These are phyloP conservation scores for Sporisorium graminicola DNA, from an alignment of 1,284 basidiomycete genomes.

Conservation along the genomic window DNA sequence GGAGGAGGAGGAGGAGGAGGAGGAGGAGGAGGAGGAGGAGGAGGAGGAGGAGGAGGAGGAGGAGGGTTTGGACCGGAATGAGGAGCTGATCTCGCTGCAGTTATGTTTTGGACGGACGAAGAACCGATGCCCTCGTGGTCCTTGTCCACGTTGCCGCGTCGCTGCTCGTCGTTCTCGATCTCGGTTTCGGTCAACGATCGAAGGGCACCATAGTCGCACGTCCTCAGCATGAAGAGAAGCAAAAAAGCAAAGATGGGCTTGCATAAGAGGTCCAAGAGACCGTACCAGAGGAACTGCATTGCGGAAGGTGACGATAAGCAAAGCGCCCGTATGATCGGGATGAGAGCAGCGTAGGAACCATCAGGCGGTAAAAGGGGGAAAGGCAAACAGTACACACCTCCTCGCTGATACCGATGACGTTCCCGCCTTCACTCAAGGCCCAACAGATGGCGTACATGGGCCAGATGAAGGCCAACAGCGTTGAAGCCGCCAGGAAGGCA, in stretches of 20 bases:
- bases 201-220: constrained; percentile 43
- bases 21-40: background rate
- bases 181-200: constrained; percentile 28
- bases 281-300: constrained; percentile 74
- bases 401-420: constrained; percentile 70
- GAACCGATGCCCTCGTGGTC: constrained; percentile 15
- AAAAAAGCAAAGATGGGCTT: constrained; percentile 69
- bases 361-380: background rate
- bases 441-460: constrained; percentile 69
- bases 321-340: constrained; percentile 11
- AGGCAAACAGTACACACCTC: constrained; percentile 18
- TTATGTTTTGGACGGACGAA: constrained; percentile 13
- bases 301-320: constrained; percentile 63
- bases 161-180: constrained; percentile 14
- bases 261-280: constrained; percentile 74
- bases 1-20: too few relatives aligned
- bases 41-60: constrained; percentile 5
- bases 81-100: background rate
- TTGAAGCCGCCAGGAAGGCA: constrained; percentile 71
- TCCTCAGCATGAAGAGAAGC: constrained; percentile 47
- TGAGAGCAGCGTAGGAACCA: background rate
- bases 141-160: constrained; percentile 17
- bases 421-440: constrained; percentile 74
- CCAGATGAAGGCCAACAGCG: constrained; percentile 55
- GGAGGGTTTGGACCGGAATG: background rate